phyloP scores from a whole-genome alignment of 2,329 filamentous ascomycete genomes.

The Graphium sp. region DNA sequence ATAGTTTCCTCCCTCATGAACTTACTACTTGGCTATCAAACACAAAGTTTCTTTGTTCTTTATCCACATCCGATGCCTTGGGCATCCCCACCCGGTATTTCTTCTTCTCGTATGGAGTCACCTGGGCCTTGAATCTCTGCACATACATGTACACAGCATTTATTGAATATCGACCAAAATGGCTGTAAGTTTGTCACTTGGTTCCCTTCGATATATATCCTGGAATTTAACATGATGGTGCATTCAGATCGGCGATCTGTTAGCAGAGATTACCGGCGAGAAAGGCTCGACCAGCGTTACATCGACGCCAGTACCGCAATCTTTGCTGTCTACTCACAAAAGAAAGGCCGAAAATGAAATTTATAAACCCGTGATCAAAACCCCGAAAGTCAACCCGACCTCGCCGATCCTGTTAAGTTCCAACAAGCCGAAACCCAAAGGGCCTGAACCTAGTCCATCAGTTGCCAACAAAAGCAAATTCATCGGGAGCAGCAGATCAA shows the following conservation, averaged over 20 bases:
- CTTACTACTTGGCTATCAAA: too few relatives aligned
- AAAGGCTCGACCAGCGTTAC: constrained; percentile 20
- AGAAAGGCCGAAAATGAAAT: constrained; percentile 40
- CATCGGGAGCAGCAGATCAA: not conserved
- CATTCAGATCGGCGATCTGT: constrained; percentile 30
- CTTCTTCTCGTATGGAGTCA: not conserved
- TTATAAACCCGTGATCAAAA: constrained; percentile 17
- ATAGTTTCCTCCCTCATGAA: too few relatives aligned
- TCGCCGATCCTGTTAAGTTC: not conserved
- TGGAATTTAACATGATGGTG: not conserved
- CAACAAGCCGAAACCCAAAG: not conserved
- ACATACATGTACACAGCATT: constrained; percentile 12
- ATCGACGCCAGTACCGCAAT: constrained; percentile 11
- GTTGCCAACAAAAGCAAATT: not conserved
- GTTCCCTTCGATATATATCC: not conserved
- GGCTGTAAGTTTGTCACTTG: constrained; percentile 1
- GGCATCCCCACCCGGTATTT: not conserved
- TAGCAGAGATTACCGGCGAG: constrained; percentile 44
- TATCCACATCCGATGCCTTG: not conserved
- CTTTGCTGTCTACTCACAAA: constrained; percentile 23
- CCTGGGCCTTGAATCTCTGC: constrained; percentile 6
- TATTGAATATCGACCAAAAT: constrained; percentile 1
- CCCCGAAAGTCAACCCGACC: not conserved
- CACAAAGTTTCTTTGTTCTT: not conserved
- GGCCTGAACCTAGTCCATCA: not conserved